These are phyloP conservation scores for Chlamydomonas sphaeroides DNA, from an alignment of 139 green algal species.

Conservation along the genomic window DNA sequence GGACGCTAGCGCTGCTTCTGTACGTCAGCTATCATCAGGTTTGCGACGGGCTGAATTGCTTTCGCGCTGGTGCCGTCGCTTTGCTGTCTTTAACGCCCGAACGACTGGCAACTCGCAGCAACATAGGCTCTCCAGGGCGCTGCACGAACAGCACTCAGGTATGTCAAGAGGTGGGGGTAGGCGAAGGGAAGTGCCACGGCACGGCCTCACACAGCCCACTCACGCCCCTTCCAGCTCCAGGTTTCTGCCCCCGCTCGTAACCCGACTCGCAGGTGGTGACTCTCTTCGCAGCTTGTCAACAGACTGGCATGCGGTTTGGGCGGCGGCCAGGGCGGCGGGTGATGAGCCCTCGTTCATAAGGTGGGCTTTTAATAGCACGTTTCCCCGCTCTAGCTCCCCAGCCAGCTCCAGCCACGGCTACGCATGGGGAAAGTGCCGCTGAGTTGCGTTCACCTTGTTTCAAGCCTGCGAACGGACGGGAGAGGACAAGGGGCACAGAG, in stretches of 20 bases:
- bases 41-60: no score
- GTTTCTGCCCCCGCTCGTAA: neutral
- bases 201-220: no score
- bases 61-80: no score
- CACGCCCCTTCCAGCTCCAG: neutral
- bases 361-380: no score
- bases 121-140: neutral
- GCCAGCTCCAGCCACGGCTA: neutral
- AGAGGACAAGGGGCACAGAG: neutral
- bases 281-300: neutral
- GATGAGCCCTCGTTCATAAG: neutral
- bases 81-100: no score
- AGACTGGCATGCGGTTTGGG: conserved; percentile 19
- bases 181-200: no score
- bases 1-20: no score
- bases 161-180: neutral
- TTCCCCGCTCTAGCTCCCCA: no score
- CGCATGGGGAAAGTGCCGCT: no score
- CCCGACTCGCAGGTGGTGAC: neutral
- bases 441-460: no score
- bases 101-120: neutral
- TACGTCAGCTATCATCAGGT: no score
- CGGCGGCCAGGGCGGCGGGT: neutral
- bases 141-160: neutral
- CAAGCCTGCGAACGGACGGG: neutral